These are phyloP conservation scores for Arctostaphylos glauca DNA, from an alignment of 148 eudicot genomes.

Conservation along the genomic window DNA sequence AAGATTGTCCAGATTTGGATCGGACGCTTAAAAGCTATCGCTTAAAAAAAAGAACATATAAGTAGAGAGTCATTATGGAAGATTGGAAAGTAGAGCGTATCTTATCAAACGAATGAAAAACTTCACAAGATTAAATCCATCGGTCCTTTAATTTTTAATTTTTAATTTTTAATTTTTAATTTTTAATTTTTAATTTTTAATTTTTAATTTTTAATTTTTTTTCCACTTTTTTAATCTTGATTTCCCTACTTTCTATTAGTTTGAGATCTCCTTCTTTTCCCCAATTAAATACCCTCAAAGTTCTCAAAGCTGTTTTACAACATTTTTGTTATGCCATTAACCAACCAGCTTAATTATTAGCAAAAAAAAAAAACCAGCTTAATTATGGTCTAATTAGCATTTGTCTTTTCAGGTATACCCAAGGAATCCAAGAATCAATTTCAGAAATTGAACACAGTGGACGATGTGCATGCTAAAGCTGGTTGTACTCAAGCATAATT, in stretches of 20 bases:
- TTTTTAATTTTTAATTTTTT: too few relatives aligned
- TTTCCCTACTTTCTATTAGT: neutral
- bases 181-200: too few relatives aligned
- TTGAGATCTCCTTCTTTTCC: neutral
- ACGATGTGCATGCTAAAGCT: conserved; percentile 41
- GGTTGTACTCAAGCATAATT: too few relatives aligned
- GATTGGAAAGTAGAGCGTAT: neutral
- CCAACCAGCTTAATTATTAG: neutral
- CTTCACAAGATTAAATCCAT: neutral
- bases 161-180: too few relatives aligned
- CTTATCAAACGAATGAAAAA: neutral
- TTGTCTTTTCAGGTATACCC: conserved; percentile 28
- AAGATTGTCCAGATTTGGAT: too few relatives aligned
- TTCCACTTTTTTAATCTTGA: too few relatives aligned
- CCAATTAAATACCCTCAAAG: too few relatives aligned
- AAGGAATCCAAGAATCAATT: conserved; percentile 35
- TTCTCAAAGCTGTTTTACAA: neutral
- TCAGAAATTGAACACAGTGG: conserved; percentile 32
- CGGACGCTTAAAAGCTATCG: too few relatives aligned
- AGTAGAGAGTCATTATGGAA: too few relatives aligned
- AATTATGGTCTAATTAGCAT: neutral
- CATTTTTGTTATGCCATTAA: neutral
- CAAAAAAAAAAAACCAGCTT: too few relatives aligned
- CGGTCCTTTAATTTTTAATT: neutral
- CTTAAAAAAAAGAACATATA: too few relatives aligned